Conservation (phyloP, 2,329 filamentous ascomycete genomes). For the Aspergillus brasiliensis region DNA sequence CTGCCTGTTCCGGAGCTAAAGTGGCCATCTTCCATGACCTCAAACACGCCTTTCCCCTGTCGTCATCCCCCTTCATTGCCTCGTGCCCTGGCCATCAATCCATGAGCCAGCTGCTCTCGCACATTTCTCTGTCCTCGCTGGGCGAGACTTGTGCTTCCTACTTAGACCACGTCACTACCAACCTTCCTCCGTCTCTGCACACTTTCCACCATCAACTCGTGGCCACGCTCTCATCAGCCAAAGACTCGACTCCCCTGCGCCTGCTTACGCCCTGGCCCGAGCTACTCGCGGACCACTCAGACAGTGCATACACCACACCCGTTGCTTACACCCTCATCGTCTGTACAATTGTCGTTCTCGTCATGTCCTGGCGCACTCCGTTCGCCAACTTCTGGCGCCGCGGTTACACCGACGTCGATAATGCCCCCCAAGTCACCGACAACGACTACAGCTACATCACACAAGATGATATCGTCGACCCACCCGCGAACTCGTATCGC, state of each 20-base stretch:
- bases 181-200: constrained; percentile 35
- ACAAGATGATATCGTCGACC: constrained; percentile 37
- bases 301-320: constrained; percentile 18
- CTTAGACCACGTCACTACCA: constrained; percentile 37
- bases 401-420: constrained; percentile 27
- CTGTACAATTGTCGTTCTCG: constrained; percentile 31
- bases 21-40: constrained; percentile 22
- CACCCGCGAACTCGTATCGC: constrained; percentile 19
- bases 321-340: constrained; percentile 31
- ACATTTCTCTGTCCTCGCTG: constrained; percentile 41
- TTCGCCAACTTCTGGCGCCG: constrained; percentile 37
- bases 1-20: constrained; percentile 10
- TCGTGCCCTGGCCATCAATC: constrained; percentile 22
- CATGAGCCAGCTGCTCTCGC: constrained; percentile 43
- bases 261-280: constrained; percentile 26
- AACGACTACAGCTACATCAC: constrained; percentile 44
- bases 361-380: constrained; percentile 40
- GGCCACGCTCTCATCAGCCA: constrained; percentile 26
- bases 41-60: constrained; percentile 8
- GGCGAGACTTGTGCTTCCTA: constrained; percentile 45
- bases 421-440: constrained; percentile 39
- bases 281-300: constrained; percentile 10
- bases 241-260: constrained; percentile 24
- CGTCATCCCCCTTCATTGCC: background rate
- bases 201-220: constrained; percentile 30